Evolutionary conservation across 441 rosid genomes (phyloP).

Genomic region (Gossypium aridum): DNA sequence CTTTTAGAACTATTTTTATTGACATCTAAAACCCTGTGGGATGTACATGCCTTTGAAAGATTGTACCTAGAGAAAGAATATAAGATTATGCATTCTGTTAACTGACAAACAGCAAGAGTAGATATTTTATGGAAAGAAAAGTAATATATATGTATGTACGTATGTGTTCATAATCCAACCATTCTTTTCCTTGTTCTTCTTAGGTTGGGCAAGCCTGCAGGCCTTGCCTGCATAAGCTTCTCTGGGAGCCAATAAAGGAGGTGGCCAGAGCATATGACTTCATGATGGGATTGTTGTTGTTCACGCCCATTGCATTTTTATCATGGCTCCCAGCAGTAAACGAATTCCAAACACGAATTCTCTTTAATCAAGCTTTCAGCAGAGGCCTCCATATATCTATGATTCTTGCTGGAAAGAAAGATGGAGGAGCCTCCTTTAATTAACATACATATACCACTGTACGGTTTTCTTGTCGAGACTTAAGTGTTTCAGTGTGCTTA

Average conservation of each 20-base stretch:
- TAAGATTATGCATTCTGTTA: not conserved
- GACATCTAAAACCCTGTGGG: not conserved
- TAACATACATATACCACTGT: not conserved
- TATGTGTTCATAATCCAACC: not conserved
- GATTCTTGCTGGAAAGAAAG: constrained; percentile 60
- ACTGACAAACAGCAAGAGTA: not conserved
- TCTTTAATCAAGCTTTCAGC: constrained; percentile 95
- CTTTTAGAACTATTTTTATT: not conserved
- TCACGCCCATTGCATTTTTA: constrained; percentile 79
- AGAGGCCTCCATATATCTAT: constrained; percentile 89
- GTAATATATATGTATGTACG: not conserved
- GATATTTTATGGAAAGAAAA: not conserved
- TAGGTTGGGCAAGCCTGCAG: constrained; percentile 84
- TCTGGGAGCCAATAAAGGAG: constrained; percentile 72
- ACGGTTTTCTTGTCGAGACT: not conserved
- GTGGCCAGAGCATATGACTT: constrained; percentile 75
- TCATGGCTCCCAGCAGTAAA: constrained; percentile 96
- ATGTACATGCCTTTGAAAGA: not conserved
- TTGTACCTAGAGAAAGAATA: not conserved
- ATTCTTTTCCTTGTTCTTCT: not conserved
- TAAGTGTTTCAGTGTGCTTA: not conserved
- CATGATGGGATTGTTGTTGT: constrained; percentile 73
- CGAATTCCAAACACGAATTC: constrained; percentile 86
- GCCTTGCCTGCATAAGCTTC: constrained; percentile 46
- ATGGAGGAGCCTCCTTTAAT: not conserved